These are phyloP conservation scores for Fusarium pseudonygamai DNA, from an alignment of 2,329 filamentous ascomycete species.

Conservation along the genomic window DNA sequence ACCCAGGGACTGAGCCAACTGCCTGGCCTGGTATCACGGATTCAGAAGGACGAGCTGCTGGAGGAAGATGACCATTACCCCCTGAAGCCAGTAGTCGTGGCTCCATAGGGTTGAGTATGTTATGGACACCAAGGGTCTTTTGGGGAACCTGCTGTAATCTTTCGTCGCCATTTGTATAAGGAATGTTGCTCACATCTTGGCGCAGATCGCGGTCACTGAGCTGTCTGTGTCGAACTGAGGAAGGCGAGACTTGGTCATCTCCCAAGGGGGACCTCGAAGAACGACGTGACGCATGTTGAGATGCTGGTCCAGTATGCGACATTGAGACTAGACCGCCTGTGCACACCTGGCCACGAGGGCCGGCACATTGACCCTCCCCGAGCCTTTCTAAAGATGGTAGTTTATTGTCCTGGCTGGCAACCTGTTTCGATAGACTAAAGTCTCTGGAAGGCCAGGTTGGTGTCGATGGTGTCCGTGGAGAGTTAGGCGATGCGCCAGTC, in stretches of 20 bases:
- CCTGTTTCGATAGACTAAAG: constrained; percentile 32
- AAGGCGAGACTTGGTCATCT: constrained; percentile 45
- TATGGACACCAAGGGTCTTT: constrained; percentile 49
- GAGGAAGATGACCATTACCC: constrained; percentile 14
- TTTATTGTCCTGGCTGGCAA: constrained; percentile 36
- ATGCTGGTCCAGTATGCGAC: constrained; percentile 68
- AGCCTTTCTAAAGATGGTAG: constrained; percentile 32
- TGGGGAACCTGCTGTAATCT: constrained; percentile 39
- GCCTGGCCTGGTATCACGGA: constrained; percentile 26
- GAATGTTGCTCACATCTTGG: constrained; percentile 33
- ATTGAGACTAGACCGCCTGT: constrained; percentile 70
- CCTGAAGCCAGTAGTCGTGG: constrained; percentile 35
- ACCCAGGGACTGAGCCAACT: constrained; percentile 31
- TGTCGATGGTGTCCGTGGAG: constrained; percentile 49
- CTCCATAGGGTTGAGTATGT: constrained; percentile 52
- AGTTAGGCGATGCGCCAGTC: constrained; percentile 47
- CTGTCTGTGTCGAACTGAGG: constrained; percentile 35
- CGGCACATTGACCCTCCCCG: constrained; percentile 64
- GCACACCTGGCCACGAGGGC: constrained; percentile 59
- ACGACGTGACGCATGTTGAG: constrained; percentile 64
- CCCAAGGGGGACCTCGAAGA: constrained; percentile 56
- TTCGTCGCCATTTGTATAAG: constrained; percentile 36
- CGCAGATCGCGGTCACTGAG: constrained; percentile 36
- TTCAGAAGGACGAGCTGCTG: constrained; percentile 33
- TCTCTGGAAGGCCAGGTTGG: constrained; percentile 44